These are phyloP conservation scores for Glomus cerebriforme DNA, from an alignment of 192 early-diverging fungal genomes.

Conservation along the genomic window DNA sequence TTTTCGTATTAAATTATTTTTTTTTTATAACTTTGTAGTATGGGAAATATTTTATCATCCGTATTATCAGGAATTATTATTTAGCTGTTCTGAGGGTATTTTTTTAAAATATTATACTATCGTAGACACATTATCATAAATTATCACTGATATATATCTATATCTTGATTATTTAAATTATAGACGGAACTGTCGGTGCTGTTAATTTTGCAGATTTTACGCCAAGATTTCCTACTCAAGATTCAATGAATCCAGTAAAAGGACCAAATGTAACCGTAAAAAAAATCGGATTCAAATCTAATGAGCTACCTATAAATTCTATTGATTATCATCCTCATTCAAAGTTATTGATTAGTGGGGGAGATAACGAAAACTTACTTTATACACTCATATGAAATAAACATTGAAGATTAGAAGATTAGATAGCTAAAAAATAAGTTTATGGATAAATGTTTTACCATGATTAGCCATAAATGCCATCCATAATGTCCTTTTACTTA, in stretches of 20 bases:
- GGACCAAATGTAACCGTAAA: neutral
- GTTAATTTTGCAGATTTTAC: neutral
- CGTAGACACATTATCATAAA: too few relatives aligned
- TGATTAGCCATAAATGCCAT: too few relatives aligned
- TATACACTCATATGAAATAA: neutral
- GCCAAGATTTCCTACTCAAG: too few relatives aligned
- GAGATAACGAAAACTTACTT: slow-evolving; percentile 23
- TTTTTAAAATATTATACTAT: neutral
- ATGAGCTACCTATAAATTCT: slow-evolving; percentile 18
- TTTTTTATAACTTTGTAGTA: neutral
- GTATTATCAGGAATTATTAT: neutral
- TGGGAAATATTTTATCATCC: slow-evolving; percentile 27
- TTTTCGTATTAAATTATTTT: neutral
- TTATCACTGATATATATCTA: too few relatives aligned
- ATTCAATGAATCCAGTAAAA: neutral
- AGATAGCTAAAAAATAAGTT: too few relatives aligned
- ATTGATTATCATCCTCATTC: slow-evolving; percentile 19
- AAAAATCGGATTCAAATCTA: neutral
- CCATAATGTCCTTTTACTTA: too few relatives aligned
- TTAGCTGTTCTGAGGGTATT: slow-evolving; percentile 29
- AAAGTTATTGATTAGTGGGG: slow-evolving; percentile 13
- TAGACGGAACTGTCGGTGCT: neutral
- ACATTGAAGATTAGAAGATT: too few relatives aligned
- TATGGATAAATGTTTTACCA: too few relatives aligned
- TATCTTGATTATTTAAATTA: neutral